phyloP scores from a whole-genome alignment of 2,329 filamentous ascomycete species.

The Volutella citrinella region DNA sequence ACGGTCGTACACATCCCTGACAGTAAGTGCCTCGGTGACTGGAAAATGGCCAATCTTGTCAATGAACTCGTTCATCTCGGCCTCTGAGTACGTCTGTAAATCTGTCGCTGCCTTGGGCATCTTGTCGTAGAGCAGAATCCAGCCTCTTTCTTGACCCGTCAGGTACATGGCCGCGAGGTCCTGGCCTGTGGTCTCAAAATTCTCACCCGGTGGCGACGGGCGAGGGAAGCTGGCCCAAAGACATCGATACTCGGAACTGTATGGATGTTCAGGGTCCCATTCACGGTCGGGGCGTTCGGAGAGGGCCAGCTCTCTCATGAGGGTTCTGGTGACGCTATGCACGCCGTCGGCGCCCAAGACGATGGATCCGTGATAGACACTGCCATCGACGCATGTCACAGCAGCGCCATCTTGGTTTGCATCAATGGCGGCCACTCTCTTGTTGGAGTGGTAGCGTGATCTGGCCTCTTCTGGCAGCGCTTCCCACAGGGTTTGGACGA shows the following conservation, averaged over 20 bases:
- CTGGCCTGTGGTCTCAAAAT: constrained; percentile 26
- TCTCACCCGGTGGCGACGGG: constrained; percentile 15
- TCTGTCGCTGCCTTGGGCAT: constrained; percentile 10
- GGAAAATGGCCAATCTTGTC: constrained; percentile 3
- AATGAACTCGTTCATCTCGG: constrained; percentile 3
- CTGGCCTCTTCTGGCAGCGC: constrained; percentile 3
- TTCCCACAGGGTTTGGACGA: constrained; percentile 6
- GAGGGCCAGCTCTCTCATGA: constrained; percentile 11
- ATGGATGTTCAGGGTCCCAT: constrained; percentile 3
- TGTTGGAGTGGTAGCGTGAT: constrained; percentile 7
- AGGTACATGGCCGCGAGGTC: constrained; percentile 27
- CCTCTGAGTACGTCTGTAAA: constrained; percentile 1
- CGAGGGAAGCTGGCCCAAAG: constrained; percentile 27
- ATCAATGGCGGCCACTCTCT: constrained; percentile 17
- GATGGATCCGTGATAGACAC: constrained; percentile 14
- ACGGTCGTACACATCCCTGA: constrained; percentile 5
- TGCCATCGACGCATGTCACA: constrained; percentile 18
- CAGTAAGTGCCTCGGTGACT: constrained; percentile 6
- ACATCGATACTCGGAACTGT: constrained; percentile 5
- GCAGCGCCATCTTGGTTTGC: constrained; percentile 5
- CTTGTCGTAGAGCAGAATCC: constrained; percentile 33
- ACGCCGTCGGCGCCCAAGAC: constrained; percentile 20
- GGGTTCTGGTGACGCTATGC: constrained; percentile 11
- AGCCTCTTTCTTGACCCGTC: constrained; percentile 24
- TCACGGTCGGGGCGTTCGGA: background rate